These are phyloP conservation scores for Pseudogymnoascus sp. DNA, from an alignment of 2,329 filamentous ascomycete species.

Conservation along the genomic window DNA sequence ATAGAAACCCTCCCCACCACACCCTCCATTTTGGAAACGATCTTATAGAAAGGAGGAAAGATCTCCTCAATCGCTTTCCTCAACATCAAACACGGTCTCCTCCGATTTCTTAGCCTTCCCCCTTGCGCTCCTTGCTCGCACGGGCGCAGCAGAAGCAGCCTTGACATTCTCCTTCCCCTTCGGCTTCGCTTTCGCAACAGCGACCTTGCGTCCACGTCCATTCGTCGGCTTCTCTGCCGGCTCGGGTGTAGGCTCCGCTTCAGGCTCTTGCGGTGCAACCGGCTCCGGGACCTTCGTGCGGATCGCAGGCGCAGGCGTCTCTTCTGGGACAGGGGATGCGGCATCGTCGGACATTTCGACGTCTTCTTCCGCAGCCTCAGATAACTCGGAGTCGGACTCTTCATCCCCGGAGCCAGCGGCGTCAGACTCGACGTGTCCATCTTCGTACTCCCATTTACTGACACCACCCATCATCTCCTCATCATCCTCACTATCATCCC, in stretches of 20 bases:
- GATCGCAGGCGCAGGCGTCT: not conserved
- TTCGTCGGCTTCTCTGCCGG: not conserved
- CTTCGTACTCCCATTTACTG: slow-evolving; percentile 29
- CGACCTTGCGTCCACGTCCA: not conserved
- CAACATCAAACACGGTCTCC: not conserved
- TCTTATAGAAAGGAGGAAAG: too few relatives aligned
- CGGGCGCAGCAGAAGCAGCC: not conserved
- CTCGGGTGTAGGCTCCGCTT: not conserved
- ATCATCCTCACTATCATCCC: slow-evolving; percentile 34
- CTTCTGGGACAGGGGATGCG: not conserved
- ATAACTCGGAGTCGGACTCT: slow-evolving; percentile 27
- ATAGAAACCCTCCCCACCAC: not conserved
- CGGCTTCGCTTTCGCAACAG: not conserved
- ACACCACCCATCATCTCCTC: slow-evolving; percentile 31
- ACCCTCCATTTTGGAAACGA: too few relatives aligned
- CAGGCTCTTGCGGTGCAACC: not conserved
- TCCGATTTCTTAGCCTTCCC: not conserved
- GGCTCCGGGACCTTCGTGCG: not conserved
- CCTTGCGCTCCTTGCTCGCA: not conserved
- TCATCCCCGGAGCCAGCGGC: slow-evolving; percentile 29
- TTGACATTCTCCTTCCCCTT: not conserved
- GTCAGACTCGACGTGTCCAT: slow-evolving; percentile 30
- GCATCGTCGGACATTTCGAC: slow-evolving; percentile 21
- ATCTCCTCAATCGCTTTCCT: not conserved
- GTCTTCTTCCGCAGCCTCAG: slow-evolving; percentile 18